These are phyloP conservation scores for Dactylellina sp. DNA, from an alignment of 2,329 filamentous ascomycete species.

Conservation along the genomic window DNA sequence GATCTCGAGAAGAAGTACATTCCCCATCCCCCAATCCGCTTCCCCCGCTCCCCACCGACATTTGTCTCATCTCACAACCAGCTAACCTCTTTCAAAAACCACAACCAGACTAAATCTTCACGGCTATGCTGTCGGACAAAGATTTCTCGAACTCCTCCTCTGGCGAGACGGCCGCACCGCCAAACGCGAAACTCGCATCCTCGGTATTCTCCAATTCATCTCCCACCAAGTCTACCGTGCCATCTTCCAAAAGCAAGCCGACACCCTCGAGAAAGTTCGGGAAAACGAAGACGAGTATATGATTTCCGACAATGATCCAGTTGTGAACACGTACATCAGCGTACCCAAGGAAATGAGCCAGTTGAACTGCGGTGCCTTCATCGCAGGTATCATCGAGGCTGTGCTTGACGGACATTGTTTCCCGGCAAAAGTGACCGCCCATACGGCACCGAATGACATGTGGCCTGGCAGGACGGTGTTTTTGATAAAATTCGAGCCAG, in stretches of 20 bases:
- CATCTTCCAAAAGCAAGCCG: constrained; percentile 89
- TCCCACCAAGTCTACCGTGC: constrained; percentile 91
- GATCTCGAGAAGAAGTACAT: constrained; percentile 87
- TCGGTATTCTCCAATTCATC: constrained; percentile 93
- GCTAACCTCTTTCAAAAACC: neutral
- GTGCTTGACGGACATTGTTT: constrained; percentile 91
- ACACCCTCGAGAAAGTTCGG: constrained; percentile 88
- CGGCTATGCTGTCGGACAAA: constrained; percentile 92
- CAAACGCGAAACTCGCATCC: constrained; percentile 84
- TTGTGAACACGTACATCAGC: constrained; percentile 93
- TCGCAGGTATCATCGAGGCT: constrained; percentile 94
- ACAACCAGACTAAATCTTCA: constrained; percentile 80
- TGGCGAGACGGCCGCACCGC: constrained; percentile 80
- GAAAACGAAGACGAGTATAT: constrained; percentile 95
- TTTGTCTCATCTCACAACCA: too few species aligned
- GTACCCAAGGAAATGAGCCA: constrained; percentile 95
- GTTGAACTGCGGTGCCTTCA: constrained; percentile 95
- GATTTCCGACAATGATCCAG: constrained; percentile 97
- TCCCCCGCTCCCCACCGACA: neutral
- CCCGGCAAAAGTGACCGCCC: constrained; percentile 90
- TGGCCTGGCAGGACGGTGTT: constrained; percentile 98
- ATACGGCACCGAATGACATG: constrained; percentile 81
- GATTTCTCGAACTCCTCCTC: constrained; percentile 93
- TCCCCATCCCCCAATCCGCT: neutral
- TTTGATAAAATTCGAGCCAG: constrained; percentile 88